phyloP scores from a whole-genome alignment of 192 early-diverging fungal genomes.

The Umbelopsis sp. region DNA sequence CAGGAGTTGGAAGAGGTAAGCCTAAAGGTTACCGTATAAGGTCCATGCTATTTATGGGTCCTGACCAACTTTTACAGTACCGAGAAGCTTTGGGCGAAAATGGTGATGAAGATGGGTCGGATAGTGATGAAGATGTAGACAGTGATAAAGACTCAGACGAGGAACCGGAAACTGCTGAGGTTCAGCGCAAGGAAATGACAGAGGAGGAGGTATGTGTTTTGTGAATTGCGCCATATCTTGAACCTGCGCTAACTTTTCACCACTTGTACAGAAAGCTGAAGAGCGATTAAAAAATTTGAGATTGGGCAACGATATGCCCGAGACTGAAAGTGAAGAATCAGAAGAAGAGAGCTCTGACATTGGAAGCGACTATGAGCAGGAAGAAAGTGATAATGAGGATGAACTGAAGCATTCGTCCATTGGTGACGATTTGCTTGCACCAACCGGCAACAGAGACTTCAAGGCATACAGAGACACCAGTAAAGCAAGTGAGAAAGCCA shows the following conservation, averaged over 20 bases:
- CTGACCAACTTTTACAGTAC: slow-evolving; percentile 22
- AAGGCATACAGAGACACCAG: slow-evolving; percentile 52
- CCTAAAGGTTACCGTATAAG: slow-evolving; percentile 16
- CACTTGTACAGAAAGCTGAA: background rate
- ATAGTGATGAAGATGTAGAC: slow-evolving; percentile 34
- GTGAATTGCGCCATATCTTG: background rate
- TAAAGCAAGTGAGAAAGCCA: slow-evolving; percentile 26
- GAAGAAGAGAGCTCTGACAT: slow-evolving; percentile 9
- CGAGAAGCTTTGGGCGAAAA: slow-evolving; percentile 29
- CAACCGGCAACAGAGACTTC: slow-evolving; percentile 49
- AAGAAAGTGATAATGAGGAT: background rate
- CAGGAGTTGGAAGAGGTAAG: slow-evolving; percentile 79
- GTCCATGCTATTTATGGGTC: background rate
- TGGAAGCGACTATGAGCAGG: slow-evolving; percentile 20
- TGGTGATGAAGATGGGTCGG: slow-evolving; percentile 29
- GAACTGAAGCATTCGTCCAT: background rate
- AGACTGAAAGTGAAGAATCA: slow-evolving; percentile 17
- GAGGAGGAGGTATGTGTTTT: slow-evolving; percentile 27
- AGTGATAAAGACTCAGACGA: slow-evolving; percentile 38
- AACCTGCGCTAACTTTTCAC: background rate
- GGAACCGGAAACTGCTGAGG: slow-evolving; percentile 19
- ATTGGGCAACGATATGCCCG: slow-evolving; percentile 26
- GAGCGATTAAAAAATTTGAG: slow-evolving; percentile 26
- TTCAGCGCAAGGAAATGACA: slow-evolving; percentile 18
- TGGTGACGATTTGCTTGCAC: slow-evolving; percentile 15